Percentiles rank a stretch among this genome's conserved stretches.
Conservation (phyloP, 2,329 filamentous ascomycete genomes). For the Penicillium nordicum region DNA sequence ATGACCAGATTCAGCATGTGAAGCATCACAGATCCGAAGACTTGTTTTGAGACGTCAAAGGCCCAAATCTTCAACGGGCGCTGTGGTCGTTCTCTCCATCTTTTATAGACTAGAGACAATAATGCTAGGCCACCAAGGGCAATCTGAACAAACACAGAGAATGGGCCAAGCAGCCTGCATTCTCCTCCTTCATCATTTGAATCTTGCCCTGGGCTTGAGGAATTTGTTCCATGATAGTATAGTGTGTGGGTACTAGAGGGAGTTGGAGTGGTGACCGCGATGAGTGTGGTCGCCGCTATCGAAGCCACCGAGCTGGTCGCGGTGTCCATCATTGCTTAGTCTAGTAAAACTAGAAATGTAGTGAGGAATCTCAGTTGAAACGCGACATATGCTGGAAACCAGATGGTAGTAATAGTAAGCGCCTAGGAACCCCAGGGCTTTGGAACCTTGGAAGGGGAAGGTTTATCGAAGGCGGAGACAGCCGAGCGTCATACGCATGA, state of each 20-base stretch:
- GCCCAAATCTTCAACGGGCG: slow-evolving; percentile 94
- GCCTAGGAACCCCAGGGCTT: background rate
- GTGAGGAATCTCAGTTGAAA: background rate
- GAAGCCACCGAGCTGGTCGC: slow-evolving; percentile 13
- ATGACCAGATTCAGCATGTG: slow-evolving; percentile 93
- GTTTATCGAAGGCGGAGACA: slow-evolving; percentile 7
- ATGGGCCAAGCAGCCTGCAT: slow-evolving; percentile 83
- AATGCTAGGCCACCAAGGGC: slow-evolving; percentile 80
- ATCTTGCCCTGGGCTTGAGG: slow-evolving; percentile 24
- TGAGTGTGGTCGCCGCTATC: slow-evolving; percentile 12
- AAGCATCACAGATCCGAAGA: slow-evolving; percentile 86
- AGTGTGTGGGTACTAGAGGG: slow-evolving; percentile 18
- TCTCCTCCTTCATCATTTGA: slow-evolving; percentile 60
- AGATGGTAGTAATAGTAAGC: background rate
- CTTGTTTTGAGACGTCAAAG: slow-evolving; percentile 96
- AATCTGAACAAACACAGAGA: slow-evolving; percentile 85
- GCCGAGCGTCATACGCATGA: slow-evolving; percentile 8
- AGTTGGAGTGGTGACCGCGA: slow-evolving; percentile 17
- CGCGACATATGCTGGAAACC: background rate
- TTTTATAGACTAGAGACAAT: slow-evolving; percentile 84
- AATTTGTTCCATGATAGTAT: slow-evolving; percentile 17
- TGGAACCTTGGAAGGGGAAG: background rate
- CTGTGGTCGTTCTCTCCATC: slow-evolving; percentile 87
- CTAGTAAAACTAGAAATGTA: background rate
- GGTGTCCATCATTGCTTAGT: slow-evolving; percentile 6